Conservation (phyloP, 345 rosid genomes). For the Alliaria petiolata region DNA sequence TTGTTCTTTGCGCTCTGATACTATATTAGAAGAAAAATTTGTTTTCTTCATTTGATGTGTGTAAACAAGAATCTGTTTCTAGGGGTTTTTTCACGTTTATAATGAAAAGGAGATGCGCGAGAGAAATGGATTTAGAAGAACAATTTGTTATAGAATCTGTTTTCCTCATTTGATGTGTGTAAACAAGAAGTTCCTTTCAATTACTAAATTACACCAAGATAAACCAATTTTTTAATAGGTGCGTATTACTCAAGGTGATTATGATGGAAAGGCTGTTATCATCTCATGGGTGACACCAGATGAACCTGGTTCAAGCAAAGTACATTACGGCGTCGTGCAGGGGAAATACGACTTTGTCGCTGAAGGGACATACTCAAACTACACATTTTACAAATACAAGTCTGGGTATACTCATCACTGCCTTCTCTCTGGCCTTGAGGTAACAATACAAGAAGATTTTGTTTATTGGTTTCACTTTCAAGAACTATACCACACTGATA, state of each 20-base stretch:
- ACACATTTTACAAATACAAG: constrained; percentile 68
- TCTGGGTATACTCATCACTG: constrained; percentile 92
- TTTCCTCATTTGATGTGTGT: neutral
- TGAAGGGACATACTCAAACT: constrained; percentile 55
- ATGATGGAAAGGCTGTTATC: constrained; percentile 82
- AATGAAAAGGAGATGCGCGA: too few species aligned
- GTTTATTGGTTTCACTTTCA: neutral
- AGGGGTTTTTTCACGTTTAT: too few species aligned
- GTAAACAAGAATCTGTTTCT: too few species aligned
- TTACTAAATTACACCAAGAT: neutral
- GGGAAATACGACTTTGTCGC: constrained; percentile 53
- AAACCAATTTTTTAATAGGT: constrained; percentile 4
- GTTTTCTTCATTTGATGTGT: neutral
- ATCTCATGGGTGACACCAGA: constrained; percentile 86
- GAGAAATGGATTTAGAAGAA: neutral
- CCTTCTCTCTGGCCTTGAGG: constrained; percentile 75
- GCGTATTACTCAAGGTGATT: constrained; percentile 93
- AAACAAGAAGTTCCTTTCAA: too few species aligned
- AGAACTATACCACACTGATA: neutral
- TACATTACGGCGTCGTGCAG: constrained; percentile 54
- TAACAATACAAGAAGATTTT: constrained; percentile 25
- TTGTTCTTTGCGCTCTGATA: neutral
- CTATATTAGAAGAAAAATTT: neutral
- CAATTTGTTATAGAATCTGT: neutral
- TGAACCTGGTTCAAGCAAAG: constrained; percentile 56